Evolutionary conservation across 345 rosid genomes (phyloP), one percentile per base, ranked within the genome.

Genomic region (Firmiana major): DNA sequence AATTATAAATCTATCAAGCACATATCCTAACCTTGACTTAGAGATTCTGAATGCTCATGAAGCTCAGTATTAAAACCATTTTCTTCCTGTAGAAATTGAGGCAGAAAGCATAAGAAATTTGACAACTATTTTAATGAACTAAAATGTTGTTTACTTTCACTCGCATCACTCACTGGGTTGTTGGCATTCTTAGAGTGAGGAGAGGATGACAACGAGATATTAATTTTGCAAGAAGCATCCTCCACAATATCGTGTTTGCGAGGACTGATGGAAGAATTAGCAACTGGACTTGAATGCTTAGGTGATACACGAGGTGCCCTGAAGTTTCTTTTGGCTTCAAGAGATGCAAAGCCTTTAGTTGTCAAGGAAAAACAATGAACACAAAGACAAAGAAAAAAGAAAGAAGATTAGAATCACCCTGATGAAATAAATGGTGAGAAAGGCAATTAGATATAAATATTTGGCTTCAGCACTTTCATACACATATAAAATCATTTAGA

Each of bases 251-350:
- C 31, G 64, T 78, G 45, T 40, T 82, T 77, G 22, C 46, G 73
- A 40, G 86, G 83, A 80, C 74, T 83, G 49, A 75, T 78, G 62
- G 88, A 83, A 77, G 83, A 75, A 69, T 71, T 78, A 67, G 80
- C 82, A 40, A 16, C 77, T 2, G 86, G 42, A 80, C 84, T 85
- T 83, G 86, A 59, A 81, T 77, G 71, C 51, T 78, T 79, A 58
- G 89, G 89, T 22, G 92, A 89, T 67, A 71, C 68, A 31, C 92
- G 86, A 60, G 97, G 94, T 64, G 93, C 87, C 81, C 76, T 88
- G 82, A 92, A 92, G 70, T 86, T 86, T 82, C 93, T 85, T 85
- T 40, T 92, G 58, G 97, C 90, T 86, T 93, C 99, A 40, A 88
- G 79, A 75, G 98, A 91, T 81, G 99, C 93, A 84, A 85, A 86